A percentile compares a stretch with the other conserved stretches of the same genome.
phyloP scores from a whole-genome alignment of 179 eudicot genomes.

The Beta macrorhiza region DNA sequence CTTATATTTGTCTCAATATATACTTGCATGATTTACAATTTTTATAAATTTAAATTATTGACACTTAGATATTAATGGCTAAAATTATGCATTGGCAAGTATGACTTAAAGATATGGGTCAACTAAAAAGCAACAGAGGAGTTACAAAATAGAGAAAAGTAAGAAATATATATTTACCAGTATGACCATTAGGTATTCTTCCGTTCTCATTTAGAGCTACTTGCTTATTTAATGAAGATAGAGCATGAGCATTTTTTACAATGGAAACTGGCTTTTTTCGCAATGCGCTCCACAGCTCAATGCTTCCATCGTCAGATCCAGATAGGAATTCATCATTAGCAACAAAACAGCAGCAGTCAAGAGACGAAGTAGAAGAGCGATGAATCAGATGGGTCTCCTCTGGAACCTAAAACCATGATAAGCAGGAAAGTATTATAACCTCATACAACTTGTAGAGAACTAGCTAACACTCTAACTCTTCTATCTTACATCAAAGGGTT shows the following conservation, averaged over 20 bases:
- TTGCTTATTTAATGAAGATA: conserved; percentile 26
- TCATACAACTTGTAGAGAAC: not conserved
- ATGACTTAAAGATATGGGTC: not conserved
- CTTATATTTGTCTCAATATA: too few species aligned
- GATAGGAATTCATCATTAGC: conserved; percentile 83
- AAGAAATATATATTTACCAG: conserved; percentile 40
- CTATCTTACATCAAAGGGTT: not conserved
- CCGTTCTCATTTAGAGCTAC: conserved; percentile 34
- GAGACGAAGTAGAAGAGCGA: conserved; percentile 80
- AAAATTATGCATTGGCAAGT: too few species aligned
- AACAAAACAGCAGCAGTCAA: conserved; percentile 82
- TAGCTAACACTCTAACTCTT: not conserved
- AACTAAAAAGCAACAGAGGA: not conserved
- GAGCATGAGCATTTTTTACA: conserved; percentile 75
- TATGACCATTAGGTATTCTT: conserved; percentile 56
- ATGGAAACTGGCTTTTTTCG: conserved; percentile 86
- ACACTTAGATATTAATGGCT: too few species aligned
- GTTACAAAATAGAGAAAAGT: not conserved
- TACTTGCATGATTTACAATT: too few species aligned
- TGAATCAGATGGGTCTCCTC: conserved; percentile 80
- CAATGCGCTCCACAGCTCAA: conserved; percentile 80
- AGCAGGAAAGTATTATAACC: not conserved
- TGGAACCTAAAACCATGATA: conserved; percentile 57
- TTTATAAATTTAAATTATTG: too few species aligned
- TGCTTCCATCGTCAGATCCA: conserved; percentile 95